Percentiles rank a stretch among this genome's conserved stretches.
Evolutionary conservation across 306 rosid species (phyloP).

Genomic region (Begonia fuchsioides): DNA sequence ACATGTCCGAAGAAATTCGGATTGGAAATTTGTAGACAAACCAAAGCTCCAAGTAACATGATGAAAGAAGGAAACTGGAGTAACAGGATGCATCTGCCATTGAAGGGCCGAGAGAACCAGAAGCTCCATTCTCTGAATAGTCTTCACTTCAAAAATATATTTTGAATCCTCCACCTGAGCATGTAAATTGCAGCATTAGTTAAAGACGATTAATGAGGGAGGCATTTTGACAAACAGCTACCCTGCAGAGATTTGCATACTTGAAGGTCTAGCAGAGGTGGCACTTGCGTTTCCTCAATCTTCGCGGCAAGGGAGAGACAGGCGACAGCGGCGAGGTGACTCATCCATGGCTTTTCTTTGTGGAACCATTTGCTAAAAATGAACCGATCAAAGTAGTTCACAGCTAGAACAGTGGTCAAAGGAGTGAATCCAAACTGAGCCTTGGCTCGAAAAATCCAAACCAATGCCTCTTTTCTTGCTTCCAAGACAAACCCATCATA

Average conservation of each 20-base stretch:
- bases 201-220: conserved; percentile 1
- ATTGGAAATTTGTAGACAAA: conserved; percentile 50
- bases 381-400: conserved; percentile 90
- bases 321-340: conserved; percentile 64
- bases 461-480: conserved; percentile 43
- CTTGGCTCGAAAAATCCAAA: conserved; percentile 53
- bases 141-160: conserved; percentile 66
- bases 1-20: conserved; percentile 59
- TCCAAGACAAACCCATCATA: conserved; percentile 30
- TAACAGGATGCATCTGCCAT: conserved; percentile 92
- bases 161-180: conserved; percentile 65
- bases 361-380: conserved; percentile 33
- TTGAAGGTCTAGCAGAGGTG: conserved; percentile 71
- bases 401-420: conserved; percentile 65
- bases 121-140: conserved; percentile 92
- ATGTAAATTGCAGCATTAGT: neutral
- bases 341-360: conserved; percentile 75
- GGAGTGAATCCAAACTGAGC: conserved; percentile 48
- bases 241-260: conserved; percentile 27
- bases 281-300: conserved; percentile 74
- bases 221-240: conserved; percentile 38
- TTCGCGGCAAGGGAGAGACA: conserved; percentile 85
- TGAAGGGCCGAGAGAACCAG: conserved; percentile 66
- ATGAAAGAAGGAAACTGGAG: conserved; percentile 77
- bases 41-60: conserved; percentile 71